Evolutionary conservation across 352 stramenopile genomes (phyloP).

Genomic region (Globisporangium emineosum): DNA sequence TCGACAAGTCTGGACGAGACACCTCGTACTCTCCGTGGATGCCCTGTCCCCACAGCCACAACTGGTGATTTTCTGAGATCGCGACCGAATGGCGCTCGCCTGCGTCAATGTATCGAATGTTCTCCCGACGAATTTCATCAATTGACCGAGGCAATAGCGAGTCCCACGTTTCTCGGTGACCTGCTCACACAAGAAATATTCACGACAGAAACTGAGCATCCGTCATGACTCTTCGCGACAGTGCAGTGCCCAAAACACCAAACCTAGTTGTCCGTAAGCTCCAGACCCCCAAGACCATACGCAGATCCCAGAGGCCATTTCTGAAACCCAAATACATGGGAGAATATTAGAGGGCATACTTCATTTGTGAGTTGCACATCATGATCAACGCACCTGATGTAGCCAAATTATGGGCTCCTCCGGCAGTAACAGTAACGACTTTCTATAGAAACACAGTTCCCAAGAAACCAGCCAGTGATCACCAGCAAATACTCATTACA

Average conservation of each 20-base stretch:
- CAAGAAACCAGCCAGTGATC: not conserved
- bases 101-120: slow-evolving; percentile 57
- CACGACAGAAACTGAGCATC: not conserved
- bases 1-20: slow-evolving; percentile 35
- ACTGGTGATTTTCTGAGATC: slow-evolving; percentile 47
- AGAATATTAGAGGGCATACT: not conserved
- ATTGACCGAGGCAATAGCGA: slow-evolving; percentile 50
- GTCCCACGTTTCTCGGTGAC: slow-evolving; percentile 76
- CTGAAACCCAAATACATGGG: slow-evolving; percentile 16
- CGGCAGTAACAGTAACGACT: slow-evolving; percentile 52
- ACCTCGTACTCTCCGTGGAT: slow-evolving; percentile 54
- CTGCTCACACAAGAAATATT: slow-evolving; percentile 18
- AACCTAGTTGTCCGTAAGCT: slow-evolving; percentile 66
- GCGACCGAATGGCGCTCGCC: slow-evolving; percentile 69
- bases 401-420: slow-evolving; percentile 66
- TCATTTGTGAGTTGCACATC: not conserved
- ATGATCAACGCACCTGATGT: slow-evolving; percentile 37
- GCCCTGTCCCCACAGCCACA: slow-evolving; percentile 80
- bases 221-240: not conserved
- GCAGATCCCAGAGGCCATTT: slow-evolving; percentile 51
- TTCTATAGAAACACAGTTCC: slow-evolving; percentile 35
- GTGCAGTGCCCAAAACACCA: not conserved
- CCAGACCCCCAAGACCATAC: slow-evolving; percentile 75
- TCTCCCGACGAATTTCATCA: slow-evolving; percentile 60
- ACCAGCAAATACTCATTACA: not conserved